Conservation (phyloP, 306 rosid genomes). For the Gillenia trifoliata region DNA sequence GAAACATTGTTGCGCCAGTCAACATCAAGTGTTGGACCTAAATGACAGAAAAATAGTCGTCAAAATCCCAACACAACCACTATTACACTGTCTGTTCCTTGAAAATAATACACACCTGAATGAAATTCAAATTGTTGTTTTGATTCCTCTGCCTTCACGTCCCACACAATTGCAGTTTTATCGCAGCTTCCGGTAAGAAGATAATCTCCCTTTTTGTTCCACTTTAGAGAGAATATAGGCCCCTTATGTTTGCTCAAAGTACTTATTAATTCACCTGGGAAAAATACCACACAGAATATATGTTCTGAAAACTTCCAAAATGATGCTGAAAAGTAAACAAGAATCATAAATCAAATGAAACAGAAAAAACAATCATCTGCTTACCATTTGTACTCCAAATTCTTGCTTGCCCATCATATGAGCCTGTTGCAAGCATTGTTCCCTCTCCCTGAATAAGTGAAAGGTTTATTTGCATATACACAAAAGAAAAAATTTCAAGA, state of each 20-base stretch:
- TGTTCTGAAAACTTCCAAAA: slow-evolving; percentile 4
- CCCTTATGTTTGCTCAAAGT: slow-evolving; percentile 85
- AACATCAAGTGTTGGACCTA: slow-evolving; percentile 95
- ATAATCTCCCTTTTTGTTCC: slow-evolving; percentile 95
- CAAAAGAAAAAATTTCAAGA: neutral
- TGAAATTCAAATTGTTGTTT: slow-evolving; percentile 94
- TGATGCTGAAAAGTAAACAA: neutral
- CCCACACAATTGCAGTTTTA: slow-evolving; percentile 97
- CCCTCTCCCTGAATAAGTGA: slow-evolving; percentile 64
- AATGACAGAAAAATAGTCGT: slow-evolving; percentile 11
- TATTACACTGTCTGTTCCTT: neutral
- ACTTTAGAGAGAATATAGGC: slow-evolving; percentile 86
- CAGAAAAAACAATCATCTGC: neutral
- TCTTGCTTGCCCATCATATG: slow-evolving; percentile 97
- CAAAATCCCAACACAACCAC: slow-evolving; percentile 19
- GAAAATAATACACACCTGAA: slow-evolving; percentile 43
- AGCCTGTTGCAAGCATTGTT: slow-evolving; percentile 92
- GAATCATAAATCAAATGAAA: neutral
- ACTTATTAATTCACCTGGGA: slow-evolving; percentile 76
- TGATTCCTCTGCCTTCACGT: slow-evolving; percentile 78
- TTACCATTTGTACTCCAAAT: slow-evolving; percentile 80
- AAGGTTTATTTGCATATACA: neutral
- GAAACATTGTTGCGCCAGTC: slow-evolving; percentile 92
- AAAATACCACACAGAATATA: slow-evolving; percentile 19
- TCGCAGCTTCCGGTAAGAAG: slow-evolving; percentile 95